A percentile compares a stretch with the other conserved stretches of the same genome.
phyloP scores from a whole-genome alignment of 768 basidiomycete genomes.

The Albatrellus ellisii region DNA sequence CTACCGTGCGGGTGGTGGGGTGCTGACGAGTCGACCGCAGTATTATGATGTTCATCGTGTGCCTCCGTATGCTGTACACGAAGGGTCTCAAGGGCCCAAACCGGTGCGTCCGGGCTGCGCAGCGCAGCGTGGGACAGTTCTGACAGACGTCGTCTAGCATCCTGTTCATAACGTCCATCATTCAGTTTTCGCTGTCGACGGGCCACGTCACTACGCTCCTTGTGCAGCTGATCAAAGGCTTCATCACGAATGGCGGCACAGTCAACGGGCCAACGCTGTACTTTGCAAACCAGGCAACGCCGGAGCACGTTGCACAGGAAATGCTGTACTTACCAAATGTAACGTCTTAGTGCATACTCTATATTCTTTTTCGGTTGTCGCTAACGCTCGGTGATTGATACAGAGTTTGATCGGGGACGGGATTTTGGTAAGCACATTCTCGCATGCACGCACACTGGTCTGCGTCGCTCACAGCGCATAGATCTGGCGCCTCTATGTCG shows the following conservation, averaged over 20 bases:
- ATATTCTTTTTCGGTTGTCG: too few relatives aligned
- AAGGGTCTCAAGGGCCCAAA: not conserved
- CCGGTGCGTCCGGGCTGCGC: not conserved
- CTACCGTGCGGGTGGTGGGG: not conserved
- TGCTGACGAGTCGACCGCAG: not conserved
- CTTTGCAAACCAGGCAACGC: not conserved
- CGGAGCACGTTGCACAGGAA: slow-evolving; percentile 3
- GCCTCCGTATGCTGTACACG: not conserved
- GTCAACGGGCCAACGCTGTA: not conserved
- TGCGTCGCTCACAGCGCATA: not conserved
- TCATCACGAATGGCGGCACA: not conserved
- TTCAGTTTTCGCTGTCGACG: slow-evolving; percentile 5
- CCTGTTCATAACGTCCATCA: slow-evolving; percentile 2
- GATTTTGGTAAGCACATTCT: slow-evolving; percentile 8
- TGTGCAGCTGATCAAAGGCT: slow-evolving; percentile 4
- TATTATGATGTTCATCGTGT: not conserved
- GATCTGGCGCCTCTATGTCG: slow-evolving; percentile 11
- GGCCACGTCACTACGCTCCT: slow-evolving; percentile 5
- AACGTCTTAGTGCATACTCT: too few relatives aligned
- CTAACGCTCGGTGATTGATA: too few relatives aligned
- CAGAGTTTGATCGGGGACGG: slow-evolving; percentile 10
- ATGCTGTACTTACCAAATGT: slow-evolving; percentile 7
- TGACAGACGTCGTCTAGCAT: not conserved
- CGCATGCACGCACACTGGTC: too few relatives aligned
- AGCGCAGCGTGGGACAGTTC: too few relatives aligned